phyloP scores from a whole-genome alignment of 495 filamentous ascomycete genomes.

The Aspergillus nidulans region DNA sequence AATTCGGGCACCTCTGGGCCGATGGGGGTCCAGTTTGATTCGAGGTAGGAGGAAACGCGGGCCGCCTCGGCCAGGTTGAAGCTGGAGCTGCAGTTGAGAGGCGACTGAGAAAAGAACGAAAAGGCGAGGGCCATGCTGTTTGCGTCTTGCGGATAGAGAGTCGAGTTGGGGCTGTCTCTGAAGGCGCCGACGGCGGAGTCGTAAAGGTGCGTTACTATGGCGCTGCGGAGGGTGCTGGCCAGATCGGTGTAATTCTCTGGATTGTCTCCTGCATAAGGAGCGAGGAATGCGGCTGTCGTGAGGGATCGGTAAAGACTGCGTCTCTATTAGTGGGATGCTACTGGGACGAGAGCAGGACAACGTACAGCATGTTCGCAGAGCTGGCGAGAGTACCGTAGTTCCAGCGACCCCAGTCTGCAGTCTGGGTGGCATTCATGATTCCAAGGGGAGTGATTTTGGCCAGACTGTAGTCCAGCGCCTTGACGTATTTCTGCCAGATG shows the following conservation, averaged over 20 bases:
- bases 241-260: constrained; percentile 17
- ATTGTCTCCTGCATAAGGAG: constrained; percentile 24
- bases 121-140: constrained; percentile 46
- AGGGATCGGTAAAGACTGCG: constrained; percentile 47
- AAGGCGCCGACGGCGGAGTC: constrained; percentile 50
- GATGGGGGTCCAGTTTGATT: constrained; percentile 51
- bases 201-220: constrained; percentile 48
- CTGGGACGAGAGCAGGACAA: not conserved
- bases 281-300: constrained; percentile 44
- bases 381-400: constrained; percentile 33
- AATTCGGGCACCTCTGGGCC: constrained; percentile 58
- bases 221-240: constrained; percentile 33
- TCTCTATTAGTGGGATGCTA: constrained; percentile 1
- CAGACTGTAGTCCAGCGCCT: constrained; percentile 52
- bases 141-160: constrained; percentile 49
- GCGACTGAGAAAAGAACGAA: not conserved
- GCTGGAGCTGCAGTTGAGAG: not conserved
- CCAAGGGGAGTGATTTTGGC: constrained; percentile 46
- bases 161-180: constrained; percentile 50
- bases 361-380: constrained; percentile 50
- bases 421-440: constrained; percentile 53
- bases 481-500: constrained; percentile 36
- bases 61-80: constrained; percentile 32
- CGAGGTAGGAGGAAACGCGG: constrained; percentile 40
- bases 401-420: constrained; percentile 55